These are phyloP conservation scores for Globisporangium apiculatum DNA, from an alignment of 352 stramenopile genomes.

Conservation along the genomic window DNA sequence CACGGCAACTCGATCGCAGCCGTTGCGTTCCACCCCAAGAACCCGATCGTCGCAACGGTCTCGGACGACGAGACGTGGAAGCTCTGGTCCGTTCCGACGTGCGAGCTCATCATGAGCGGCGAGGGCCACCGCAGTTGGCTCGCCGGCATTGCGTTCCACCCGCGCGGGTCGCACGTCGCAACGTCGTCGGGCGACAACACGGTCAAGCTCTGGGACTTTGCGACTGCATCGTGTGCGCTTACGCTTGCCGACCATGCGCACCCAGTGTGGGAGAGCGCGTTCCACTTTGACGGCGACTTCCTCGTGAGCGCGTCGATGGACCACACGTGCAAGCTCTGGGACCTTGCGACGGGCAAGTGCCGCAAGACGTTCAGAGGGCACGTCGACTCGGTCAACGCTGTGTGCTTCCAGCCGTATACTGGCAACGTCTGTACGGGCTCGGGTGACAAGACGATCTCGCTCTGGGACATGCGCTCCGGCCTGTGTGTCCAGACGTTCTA, in stretches of 20 bases:
- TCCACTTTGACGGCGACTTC: slow-evolving; percentile 93
- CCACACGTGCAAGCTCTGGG: slow-evolving; percentile 92
- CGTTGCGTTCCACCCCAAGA: slow-evolving; percentile 91
- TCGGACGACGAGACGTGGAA: slow-evolving; percentile 95
- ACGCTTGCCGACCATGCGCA: slow-evolving; percentile 92
- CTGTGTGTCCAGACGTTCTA: slow-evolving; percentile 94
- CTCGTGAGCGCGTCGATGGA: slow-evolving; percentile 91
- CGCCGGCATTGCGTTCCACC: slow-evolving; percentile 88
- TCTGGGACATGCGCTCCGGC: slow-evolving; percentile 92
- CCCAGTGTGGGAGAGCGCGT: slow-evolving; percentile 90
- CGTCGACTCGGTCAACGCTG: slow-evolving; percentile 92
- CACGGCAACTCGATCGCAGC: slow-evolving; percentile 88
- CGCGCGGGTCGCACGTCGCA: slow-evolving; percentile 87
- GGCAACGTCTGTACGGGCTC: slow-evolving; percentile 91
- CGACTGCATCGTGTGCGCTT: slow-evolving; percentile 77
- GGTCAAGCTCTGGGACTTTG: slow-evolving; percentile 95
- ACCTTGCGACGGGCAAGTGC: slow-evolving; percentile 83
- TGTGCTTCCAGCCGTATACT: slow-evolving; percentile 91
- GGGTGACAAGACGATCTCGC: slow-evolving; percentile 93
- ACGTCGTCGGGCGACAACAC: slow-evolving; percentile 90
- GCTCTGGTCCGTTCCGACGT: slow-evolving; percentile 89
- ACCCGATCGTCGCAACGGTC: slow-evolving; percentile 88
- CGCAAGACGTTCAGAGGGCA: slow-evolving; percentile 92
- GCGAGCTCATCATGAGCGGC: slow-evolving; percentile 93
- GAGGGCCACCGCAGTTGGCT: slow-evolving; percentile 92